Base-by-base conservation (phyloP, 176 grass and related monocot genomes). In the Ensete glaucum region DNA sequence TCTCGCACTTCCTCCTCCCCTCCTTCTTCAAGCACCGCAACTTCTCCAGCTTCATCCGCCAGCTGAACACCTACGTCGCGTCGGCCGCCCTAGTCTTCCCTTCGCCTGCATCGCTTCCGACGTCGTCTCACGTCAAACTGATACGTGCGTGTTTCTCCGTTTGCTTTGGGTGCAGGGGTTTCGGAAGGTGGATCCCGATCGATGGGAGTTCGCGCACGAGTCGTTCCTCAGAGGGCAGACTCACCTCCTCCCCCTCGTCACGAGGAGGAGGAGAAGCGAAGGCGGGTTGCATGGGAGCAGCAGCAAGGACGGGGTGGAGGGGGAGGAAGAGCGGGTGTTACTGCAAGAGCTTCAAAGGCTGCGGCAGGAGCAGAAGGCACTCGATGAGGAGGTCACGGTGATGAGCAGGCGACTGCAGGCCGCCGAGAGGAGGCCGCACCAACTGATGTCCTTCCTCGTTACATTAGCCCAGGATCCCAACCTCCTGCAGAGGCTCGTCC, bases 171-270 rank as follows among this genome's bases (percentile, higher is more conserved):
- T 52, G 49, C 23, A 92, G 90, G 90, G 90, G 8, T 92, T 92
- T 76, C 80, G 79, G 73, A 92, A 92, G 77, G 90, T 92, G 77
- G 86, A 89, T 63, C 87, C 87, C 56, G 84, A 92, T 53, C 62
- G 77, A 69, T 92, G 86, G 90, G 90, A 92, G 82, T 92, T 92
- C 67, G 90, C 90, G 50, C 90, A 92, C 63, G 84, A 85, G 73
- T 87, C 74, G 2, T 92, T 92, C 57, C 87, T 92, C 48, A 73
- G 82, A 43, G 90, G 90, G 17, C 87, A 89, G 82, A 85, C 53
- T n/a, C 84, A 83, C 50, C 81, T 92, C 55, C 82, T 92, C 15
- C 84, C 90, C 9, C 64, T 50, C n/a, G 81, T 92, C 73, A 51
- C 90, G 84, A 53, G 87, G 8, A 87, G 75, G 76, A 89, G 81